These are phyloP conservation scores for Daldinia grandis DNA, from an alignment of 495 filamentous ascomycete genomes.

Conservation along the genomic window DNA sequence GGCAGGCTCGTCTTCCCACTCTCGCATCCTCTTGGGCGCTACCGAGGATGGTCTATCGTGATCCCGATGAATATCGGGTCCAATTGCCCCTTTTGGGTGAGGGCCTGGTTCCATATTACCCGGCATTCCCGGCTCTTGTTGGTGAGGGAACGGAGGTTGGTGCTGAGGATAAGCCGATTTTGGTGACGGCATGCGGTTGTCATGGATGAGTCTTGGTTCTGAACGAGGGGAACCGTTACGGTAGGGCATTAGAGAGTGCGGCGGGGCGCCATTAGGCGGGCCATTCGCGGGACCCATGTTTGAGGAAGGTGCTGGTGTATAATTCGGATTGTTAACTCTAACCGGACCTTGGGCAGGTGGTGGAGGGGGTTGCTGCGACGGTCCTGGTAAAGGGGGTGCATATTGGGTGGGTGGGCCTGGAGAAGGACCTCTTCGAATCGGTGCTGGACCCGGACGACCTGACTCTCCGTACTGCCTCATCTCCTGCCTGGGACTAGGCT, in stretches of 20 bases:
- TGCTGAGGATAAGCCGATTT: conserved; percentile 82
- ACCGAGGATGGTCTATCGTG: conserved; percentile 82
- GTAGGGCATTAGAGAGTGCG: conserved; percentile 79
- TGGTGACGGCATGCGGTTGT: conserved; percentile 84
- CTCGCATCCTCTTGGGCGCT: conserved; percentile 83
- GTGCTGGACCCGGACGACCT: conserved; percentile 63
- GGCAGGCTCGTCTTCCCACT: conserved; percentile 86
- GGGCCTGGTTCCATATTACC: conserved; percentile 79
- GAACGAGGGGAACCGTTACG: conserved; percentile 80
- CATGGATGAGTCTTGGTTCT: conserved; percentile 81
- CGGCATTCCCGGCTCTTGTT: conserved; percentile 65
- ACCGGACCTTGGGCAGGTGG: conserved; percentile 54
- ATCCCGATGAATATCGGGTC: conserved; percentile 69
- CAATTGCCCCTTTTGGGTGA: conserved; percentile 49
- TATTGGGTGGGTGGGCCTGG: conserved; percentile 67
- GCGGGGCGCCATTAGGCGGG: conserved; percentile 68
- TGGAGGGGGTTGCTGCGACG: conserved; percentile 56
- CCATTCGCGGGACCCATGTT: conserved; percentile 52
- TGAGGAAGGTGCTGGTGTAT: conserved; percentile 68
- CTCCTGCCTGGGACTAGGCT: conserved; percentile 74
- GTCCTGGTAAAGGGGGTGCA: conserved; percentile 61
- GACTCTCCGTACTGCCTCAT: conserved; percentile 79
- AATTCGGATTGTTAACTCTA: conserved; percentile 76
- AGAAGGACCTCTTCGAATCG: conserved; percentile 55
- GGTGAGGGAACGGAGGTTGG: conserved; percentile 76